Base-by-base conservation (phyloP, 345 rosid species). In the Eucalyptus tenuipes region DNA sequence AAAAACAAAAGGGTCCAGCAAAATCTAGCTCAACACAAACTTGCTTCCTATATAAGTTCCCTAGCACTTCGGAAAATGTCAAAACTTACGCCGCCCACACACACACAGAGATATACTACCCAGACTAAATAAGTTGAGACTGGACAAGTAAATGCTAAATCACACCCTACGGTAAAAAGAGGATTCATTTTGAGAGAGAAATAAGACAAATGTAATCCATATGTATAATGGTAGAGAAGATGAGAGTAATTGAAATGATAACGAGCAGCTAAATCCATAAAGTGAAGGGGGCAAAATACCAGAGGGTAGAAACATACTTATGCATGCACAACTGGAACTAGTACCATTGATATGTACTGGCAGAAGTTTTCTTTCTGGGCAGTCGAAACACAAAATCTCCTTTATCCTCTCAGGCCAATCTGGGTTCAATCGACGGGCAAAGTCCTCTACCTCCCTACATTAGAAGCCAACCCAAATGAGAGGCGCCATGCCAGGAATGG, bases 381-480 rank as follows among this genome's bases (percentile, higher is more conserved):
- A 94, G 88, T 96, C 96, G 89, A 90, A 87, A 44, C 94, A 94
- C 50, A 92, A 91, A 85, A 96, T 94, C 92, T 95, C 96, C 89
- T 92, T 94, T 93, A 94, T 93, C 91, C 97, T 93, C 90, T 94
- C 94, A 14, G 95, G 96, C 97, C 97, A 96, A 88, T 93, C 96
- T 47, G 99, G 94, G 94, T 96, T 94, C 89, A 95, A 92, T 93
- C 99, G 94, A 49, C 97, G 93, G 53, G 98, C 99, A 94, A 96
- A 97, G 89, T 96, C 99, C 91, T 94, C 99, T 45, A 96, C 98
- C 92, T 97, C 99, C 92, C 99, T 97, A 14, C 57, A 68, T 52
- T 18, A 48, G 12, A 85, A 82, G 33, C 8, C 50, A n/a, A 18
- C 11, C 14, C 49, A 42, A 91, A 87, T 33, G 61, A 31, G 49